A percentile compares a stretch with the other conserved stretches of the same genome.
phyloP scores from a whole-genome alignment of 2,329 filamentous ascomycete genomes.

The Mollisiaceae sp. region DNA sequence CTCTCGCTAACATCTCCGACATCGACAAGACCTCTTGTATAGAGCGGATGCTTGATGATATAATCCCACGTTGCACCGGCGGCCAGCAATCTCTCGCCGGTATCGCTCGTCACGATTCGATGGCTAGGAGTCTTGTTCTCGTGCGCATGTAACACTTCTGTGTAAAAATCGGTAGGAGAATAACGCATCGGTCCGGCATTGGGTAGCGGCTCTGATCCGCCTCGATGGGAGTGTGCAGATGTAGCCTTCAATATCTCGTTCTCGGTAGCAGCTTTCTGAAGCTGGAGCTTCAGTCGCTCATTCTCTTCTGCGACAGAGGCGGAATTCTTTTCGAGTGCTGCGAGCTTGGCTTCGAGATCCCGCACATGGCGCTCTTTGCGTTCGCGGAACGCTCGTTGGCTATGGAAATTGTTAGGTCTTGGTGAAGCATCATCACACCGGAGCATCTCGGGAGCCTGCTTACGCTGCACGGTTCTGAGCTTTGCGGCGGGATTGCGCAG shows the following conservation, averaged over 20 bases:
- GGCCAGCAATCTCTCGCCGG: constrained; percentile 72
- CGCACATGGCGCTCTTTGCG: constrained; percentile 94
- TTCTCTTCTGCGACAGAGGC: constrained; percentile 80
- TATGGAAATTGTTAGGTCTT: constrained; percentile 45
- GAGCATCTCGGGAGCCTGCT: constrained; percentile 41
- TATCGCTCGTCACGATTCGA: constrained; percentile 69
- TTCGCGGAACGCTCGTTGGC: constrained; percentile 94
- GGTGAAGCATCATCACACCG: neutral
- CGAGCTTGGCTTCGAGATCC: constrained; percentile 87
- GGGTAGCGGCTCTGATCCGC: constrained; percentile 43
- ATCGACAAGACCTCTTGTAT: constrained; percentile 78
- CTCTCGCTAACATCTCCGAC: constrained; percentile 80
- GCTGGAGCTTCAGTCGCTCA: constrained; percentile 80
- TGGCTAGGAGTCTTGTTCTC: constrained; percentile 68
- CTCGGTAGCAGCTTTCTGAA: constrained; percentile 85
- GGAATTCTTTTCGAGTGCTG: constrained; percentile 74
- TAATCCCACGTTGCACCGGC: constrained; percentile 87
- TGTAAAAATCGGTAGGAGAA: constrained; percentile 74
- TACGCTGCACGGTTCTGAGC: constrained; percentile 77
- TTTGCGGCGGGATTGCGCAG: constrained; percentile 65
- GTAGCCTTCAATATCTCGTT: constrained; percentile 92
- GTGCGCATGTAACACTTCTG: constrained; percentile 65
- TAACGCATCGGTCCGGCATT: constrained; percentile 71
- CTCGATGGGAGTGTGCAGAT: constrained; percentile 54
- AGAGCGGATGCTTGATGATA: constrained; percentile 81